Evolutionary conservation across 2,329 filamentous ascomycete species (phyloP), one percentile per base, ranked within the genome.

Genomic region (Diplodia seriata): DNA sequence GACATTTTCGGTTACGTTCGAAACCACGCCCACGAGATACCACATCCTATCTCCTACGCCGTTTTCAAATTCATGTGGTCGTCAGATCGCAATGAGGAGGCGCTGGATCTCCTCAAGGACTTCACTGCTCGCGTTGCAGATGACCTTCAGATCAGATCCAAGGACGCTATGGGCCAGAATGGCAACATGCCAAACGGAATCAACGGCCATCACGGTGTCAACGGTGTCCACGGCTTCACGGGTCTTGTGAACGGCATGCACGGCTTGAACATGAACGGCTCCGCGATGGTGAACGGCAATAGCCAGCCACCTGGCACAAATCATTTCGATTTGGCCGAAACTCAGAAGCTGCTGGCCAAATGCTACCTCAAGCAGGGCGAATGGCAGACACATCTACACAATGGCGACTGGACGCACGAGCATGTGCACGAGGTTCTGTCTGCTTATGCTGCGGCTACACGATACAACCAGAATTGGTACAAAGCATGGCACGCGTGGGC

Each of bases 401-500:
- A 91, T 75, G 91, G 93, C 64, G 90, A 95, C 71, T 99, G 95
- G 96, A 90, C 92, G 71, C 88, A 92, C 70, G 90, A 92, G 9
- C 90, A 92, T 71, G 92, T 97, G 4, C 88, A 91, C 63, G 94
- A 98, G 65, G 93, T 99, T 68, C 84, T 99, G 29, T 86, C 88
- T n/a, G 93, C 95, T 1, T 99, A 98, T 78, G 89, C 90, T 20
- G 90, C 94, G 69, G 96, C 96, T 1, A 99, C 95, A 1, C 90
- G 92, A 69, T 97, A 96, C 81, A 97, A 99, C 77, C 90, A 93
- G 40, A 89, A 90, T 70, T 99, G 94, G 88, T 99, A 99, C 83
- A 99, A 99, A 81, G 95, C 96, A 8, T 99, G 95, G 95, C 95
- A 99, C 80, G 92, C 95, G 0, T 99, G 95, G 94, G 96, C 95